These are phyloP conservation scores for Xerocomellus amylosporus DNA, from an alignment of 768 basidiomycete species.

Conservation along the genomic window DNA sequence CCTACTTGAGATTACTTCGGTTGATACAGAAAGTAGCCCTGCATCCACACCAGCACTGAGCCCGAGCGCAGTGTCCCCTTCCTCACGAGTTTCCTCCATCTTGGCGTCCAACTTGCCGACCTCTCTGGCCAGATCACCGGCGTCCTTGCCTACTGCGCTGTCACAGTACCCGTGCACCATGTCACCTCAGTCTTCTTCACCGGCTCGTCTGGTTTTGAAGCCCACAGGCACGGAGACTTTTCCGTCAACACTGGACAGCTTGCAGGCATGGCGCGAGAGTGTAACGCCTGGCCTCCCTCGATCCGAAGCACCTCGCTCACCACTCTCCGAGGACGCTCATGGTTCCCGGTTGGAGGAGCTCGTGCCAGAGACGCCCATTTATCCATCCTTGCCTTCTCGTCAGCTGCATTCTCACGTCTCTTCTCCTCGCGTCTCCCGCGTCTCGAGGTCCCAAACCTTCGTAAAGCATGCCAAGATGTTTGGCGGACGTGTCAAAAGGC, in stretches of 20 bases:
- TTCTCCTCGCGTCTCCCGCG: background rate
- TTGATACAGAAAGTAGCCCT: constrained; percentile 20
- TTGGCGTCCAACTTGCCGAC: constrained; percentile 13
- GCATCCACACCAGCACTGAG: constrained; percentile 26
- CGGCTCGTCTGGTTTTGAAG: constrained; percentile 19
- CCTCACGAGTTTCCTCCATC: constrained; percentile 15
- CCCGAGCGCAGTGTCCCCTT: constrained; percentile 21
- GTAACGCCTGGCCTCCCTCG: constrained; percentile 17
- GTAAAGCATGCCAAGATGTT: constrained; percentile 29
- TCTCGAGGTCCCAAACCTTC: constrained; percentile 16
- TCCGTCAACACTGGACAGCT: constrained; percentile 28
- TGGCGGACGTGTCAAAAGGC: constrained; percentile 29
- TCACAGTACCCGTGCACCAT: constrained; percentile 16
- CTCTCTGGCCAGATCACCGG: constrained; percentile 16
- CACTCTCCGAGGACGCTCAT: constrained; percentile 12
- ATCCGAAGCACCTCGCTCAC: constrained; percentile 15
- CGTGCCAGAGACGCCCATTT: constrained; percentile 1
- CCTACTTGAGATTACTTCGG: constrained; percentile 12
- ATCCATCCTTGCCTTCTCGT: constrained; percentile 7
- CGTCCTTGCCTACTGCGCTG: constrained; percentile 11
- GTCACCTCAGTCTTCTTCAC: constrained; percentile 9
- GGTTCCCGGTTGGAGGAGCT: constrained; percentile 6
- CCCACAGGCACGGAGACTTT: constrained; percentile 33
- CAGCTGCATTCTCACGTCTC: constrained; percentile 2
- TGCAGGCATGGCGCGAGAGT: constrained; percentile 31